phyloP scores from a whole-genome alignment of 1,284 basidiomycete species.

The Melanopsichium pennsylvanicum region DNA sequence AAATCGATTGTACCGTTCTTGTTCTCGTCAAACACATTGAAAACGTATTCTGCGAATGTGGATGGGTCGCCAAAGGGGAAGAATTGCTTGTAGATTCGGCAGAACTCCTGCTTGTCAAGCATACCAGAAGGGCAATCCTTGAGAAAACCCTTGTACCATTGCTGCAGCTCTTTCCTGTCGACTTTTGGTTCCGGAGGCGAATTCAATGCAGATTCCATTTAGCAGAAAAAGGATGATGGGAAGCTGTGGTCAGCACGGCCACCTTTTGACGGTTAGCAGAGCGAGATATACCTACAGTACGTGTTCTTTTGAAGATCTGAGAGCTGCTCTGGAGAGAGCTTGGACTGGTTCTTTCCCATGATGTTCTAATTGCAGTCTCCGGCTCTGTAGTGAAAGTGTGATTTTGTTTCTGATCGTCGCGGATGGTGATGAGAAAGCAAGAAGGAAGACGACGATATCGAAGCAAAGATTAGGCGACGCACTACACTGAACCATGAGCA shows the following conservation, averaged over 20 bases:
- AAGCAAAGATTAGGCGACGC: too few species aligned
- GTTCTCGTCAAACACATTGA: conserved; percentile 73
- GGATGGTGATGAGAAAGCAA: conserved; percentile 6
- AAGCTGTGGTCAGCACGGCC: too few species aligned
- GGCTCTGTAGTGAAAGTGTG: neutral
- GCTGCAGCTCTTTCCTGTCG: conserved; percentile 99
- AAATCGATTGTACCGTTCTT: conserved; percentile 65
- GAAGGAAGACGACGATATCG: too few species aligned
- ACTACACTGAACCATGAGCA: too few species aligned
- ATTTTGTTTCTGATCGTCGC: neutral
- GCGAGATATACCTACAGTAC: conserved; percentile 84
- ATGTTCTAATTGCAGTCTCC: neutral
- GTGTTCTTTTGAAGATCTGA: conserved; percentile 97
- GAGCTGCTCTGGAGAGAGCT: conserved; percentile 93
- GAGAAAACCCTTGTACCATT: conserved; percentile 99
- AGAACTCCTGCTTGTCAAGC: conserved; percentile 94
- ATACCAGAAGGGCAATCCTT: conserved; percentile 98
- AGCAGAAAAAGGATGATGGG: too few species aligned
- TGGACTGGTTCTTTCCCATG: conserved; percentile 95
- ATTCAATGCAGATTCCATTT: too few species aligned
- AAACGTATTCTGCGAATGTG: conserved; percentile 98
- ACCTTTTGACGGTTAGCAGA: too few species aligned
- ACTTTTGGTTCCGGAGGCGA: conserved; percentile 75
- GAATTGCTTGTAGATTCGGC: conserved; percentile 97
- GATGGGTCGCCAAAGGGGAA: conserved; percentile 98